A percentile compares a stretch with the other conserved stretches of the same genome.
These are phyloP conservation scores for Xerocomellus intermedius DNA, from an alignment of 768 basidiomycete genomes.

Conservation along the genomic window DNA sequence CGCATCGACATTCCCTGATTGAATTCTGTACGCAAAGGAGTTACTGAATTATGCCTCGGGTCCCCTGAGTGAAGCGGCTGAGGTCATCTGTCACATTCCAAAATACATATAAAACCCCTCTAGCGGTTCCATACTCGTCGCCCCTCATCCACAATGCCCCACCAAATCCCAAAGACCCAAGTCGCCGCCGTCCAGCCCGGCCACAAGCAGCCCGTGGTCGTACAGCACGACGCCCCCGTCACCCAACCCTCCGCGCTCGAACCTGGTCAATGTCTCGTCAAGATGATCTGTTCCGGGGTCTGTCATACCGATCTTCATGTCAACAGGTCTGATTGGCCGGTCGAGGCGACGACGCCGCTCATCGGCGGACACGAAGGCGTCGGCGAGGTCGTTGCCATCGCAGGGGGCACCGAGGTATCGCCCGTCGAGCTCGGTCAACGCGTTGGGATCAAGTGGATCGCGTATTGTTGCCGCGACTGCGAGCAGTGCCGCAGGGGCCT, in stretches of 20 bases:
- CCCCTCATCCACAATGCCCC: not conserved
- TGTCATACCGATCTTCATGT: conserved; percentile 86
- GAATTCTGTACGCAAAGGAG: too few species aligned
- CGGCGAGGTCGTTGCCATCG: conserved; percentile 79
- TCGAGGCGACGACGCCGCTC: conserved; percentile 60
- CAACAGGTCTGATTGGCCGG: conserved; percentile 76
- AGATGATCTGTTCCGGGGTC: conserved; percentile 76
- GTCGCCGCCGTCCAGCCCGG: conserved; percentile 40
- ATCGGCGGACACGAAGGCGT: conserved; percentile 88
- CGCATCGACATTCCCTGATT: too few species aligned
- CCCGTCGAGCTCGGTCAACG: conserved; percentile 74
- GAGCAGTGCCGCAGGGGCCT: conserved; percentile 74
- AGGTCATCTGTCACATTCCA: too few species aligned
- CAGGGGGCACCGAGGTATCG: conserved; percentile 52
- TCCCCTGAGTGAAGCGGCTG: too few species aligned
- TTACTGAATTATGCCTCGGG: too few species aligned
- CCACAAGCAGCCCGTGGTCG: conserved; percentile 29
- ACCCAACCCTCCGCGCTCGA: conserved; percentile 51
- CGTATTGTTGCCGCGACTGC: conserved; percentile 71
- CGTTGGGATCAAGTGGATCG: conserved; percentile 83
- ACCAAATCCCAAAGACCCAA: conserved; percentile 41
- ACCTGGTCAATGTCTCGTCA: conserved; percentile 73
- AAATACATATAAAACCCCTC: too few species aligned
- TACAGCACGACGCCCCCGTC: conserved; percentile 53
- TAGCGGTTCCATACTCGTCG: too few species aligned